phyloP scores from a whole-genome alignment of 345 rosid species.

The Pelargonium nanum region DNA sequence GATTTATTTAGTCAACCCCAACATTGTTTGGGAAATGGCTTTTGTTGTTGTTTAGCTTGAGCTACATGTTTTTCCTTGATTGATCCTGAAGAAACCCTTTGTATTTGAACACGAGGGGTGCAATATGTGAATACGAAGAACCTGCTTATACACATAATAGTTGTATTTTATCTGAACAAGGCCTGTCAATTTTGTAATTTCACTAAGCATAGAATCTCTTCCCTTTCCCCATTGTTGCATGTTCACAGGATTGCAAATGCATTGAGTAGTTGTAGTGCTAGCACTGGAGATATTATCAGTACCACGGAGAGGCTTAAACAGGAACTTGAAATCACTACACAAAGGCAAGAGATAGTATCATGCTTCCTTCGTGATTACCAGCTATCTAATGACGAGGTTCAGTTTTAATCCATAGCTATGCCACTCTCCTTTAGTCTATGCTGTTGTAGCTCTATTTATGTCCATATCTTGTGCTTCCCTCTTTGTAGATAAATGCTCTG shows the following conservation, averaged over 20 bases:
- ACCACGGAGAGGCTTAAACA: constrained; percentile 92
- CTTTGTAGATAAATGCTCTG: constrained; percentile 64
- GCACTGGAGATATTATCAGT: constrained; percentile 75
- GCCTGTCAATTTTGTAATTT: too few relatives aligned
- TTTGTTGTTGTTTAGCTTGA: too few relatives aligned
- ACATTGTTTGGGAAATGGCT: too few relatives aligned
- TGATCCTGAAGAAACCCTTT: too few relatives aligned
- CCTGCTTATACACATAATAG: too few relatives aligned
- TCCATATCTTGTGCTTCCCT: neutral
- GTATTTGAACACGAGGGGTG: too few relatives aligned
- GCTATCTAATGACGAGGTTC: constrained; percentile 81
- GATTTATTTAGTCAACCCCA: too few relatives aligned
- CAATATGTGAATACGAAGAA: too few relatives aligned
- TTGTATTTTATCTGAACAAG: too few relatives aligned
- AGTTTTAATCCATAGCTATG: constrained; percentile 1
- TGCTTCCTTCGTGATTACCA: constrained; percentile 96
- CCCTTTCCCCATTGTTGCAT: too few relatives aligned
- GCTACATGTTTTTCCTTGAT: too few relatives aligned
- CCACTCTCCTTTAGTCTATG: constrained; percentile 1
- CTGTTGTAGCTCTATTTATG: neutral
- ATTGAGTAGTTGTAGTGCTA: constrained; percentile 67
- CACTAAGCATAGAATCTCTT: too few relatives aligned
- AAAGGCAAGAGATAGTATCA: constrained; percentile 83
- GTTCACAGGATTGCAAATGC: constrained; percentile 66
- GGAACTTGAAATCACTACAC: constrained; percentile 79